These are phyloP conservation scores for Leavenworthia alabamica DNA, from an alignment of 345 rosid species.

Conservation along the genomic window DNA sequence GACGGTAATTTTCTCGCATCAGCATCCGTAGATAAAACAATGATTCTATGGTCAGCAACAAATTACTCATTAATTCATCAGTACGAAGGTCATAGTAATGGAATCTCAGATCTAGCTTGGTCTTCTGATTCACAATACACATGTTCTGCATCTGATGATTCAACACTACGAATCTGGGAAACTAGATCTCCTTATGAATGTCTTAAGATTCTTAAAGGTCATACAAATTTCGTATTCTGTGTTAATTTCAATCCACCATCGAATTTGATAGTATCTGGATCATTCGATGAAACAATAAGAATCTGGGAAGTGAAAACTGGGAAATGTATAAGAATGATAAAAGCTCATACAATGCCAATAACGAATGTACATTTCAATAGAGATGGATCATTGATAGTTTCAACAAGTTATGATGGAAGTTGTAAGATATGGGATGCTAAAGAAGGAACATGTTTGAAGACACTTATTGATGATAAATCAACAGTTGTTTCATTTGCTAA, in stretches of 20 bases:
- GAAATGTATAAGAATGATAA: constrained; percentile 49
- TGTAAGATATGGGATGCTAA: constrained; percentile 93
- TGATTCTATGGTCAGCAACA: constrained; percentile 70
- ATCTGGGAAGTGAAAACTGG: constrained; percentile 96
- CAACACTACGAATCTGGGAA: constrained; percentile 92
- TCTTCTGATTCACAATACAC: constrained; percentile 91
- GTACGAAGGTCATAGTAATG: constrained; percentile 68
- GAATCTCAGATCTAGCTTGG: constrained; percentile 89
- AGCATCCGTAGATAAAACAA: constrained; percentile 76
- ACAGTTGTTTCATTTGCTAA: constrained; percentile 85
- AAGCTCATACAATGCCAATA: constrained; percentile 77
- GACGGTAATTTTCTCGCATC: constrained; percentile 83
- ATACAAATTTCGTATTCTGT: constrained; percentile 71
- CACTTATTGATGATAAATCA: constrained; percentile 61
- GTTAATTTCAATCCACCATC: constrained; percentile 91
- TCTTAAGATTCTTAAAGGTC: constrained; percentile 75
- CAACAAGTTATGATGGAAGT: constrained; percentile 81
- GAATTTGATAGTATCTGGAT: constrained; percentile 72
- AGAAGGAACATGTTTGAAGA: constrained; percentile 69
- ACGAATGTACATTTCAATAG: constrained; percentile 78
- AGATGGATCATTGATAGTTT: constrained; percentile 89
- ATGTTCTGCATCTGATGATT: constrained; percentile 93
- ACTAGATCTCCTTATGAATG: constrained; percentile 79
- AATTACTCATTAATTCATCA: constrained; percentile 51
- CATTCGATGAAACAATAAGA: constrained; percentile 80